Evolutionary conservation across 2,329 filamentous ascomycete genomes (phyloP).

Genomic region (Ceratocystis huliohia): DNA sequence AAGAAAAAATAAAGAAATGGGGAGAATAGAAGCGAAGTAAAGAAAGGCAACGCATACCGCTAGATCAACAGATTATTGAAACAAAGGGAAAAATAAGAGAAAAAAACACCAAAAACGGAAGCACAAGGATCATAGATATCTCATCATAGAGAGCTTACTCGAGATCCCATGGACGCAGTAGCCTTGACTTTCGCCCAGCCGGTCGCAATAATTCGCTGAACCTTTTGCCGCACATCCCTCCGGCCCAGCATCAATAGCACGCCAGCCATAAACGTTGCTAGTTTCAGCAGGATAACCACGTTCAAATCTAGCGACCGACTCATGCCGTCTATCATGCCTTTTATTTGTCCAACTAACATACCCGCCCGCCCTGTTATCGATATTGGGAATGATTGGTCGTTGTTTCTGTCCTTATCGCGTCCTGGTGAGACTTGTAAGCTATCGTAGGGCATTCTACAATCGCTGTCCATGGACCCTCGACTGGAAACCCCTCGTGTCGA

Average conservation of each 20-base stretch:
- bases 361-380: constrained; percentile 31
- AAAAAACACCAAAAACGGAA: constrained; percentile 6
- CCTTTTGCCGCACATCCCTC: constrained; percentile 58
- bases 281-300: constrained; percentile 44
- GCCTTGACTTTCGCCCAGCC: constrained; percentile 71
- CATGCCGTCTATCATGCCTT: constrained; percentile 39
- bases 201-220: constrained; percentile 53
- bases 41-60: background rate
- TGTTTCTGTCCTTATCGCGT: constrained; percentile 19
- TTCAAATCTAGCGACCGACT: constrained; percentile 41
- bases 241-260: constrained; percentile 65
- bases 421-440: background rate
- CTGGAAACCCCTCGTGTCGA: constrained; percentile 12
- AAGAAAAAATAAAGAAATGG: constrained; percentile 12
- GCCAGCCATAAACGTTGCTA: constrained; percentile 67
- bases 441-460: background rate
- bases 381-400: constrained; percentile 26
- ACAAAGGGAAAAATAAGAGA: constrained; percentile 2
- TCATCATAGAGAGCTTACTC: constrained; percentile 79
- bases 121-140: background rate
- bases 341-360: constrained; percentile 41
- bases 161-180: constrained; percentile 91
- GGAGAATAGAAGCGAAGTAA: background rate
- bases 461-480: background rate
- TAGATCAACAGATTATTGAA: background rate